Evolutionary conservation across 306 rosid species (phyloP), one percentile per base, ranked within the genome.

Genomic region (Albizia julibrissin): DNA sequence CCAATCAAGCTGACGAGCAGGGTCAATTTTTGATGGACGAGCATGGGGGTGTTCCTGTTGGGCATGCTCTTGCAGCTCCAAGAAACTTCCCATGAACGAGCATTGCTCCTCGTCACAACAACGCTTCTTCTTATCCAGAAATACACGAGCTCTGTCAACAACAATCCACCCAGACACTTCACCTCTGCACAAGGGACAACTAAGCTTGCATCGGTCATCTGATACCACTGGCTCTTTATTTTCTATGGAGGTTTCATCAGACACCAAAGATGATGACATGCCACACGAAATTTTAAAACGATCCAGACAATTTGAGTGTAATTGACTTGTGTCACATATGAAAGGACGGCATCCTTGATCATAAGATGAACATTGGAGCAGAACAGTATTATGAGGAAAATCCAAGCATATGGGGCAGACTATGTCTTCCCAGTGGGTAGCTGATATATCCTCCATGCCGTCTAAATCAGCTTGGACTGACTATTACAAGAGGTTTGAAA

Each of bases 1-100:
- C 99, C 99, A 95, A 78, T 95, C 99, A 62, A 95, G 98, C 88
- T 89, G 92, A 42, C 95, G 87, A 13, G 98, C 98, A 21, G 99
- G 99, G 84, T 95, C 99, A 24, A 95, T 92, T 80, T 89, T 89
- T 10, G 99, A 95, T 44, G 98, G 99, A 12, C 92, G 91, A 4
- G 98, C 90, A 84, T 91, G 92, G 54, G 99, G 99, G 80, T 95
- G 99, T 75, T 90, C 98, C 43, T 86, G 72, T 78, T 89, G 87
- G 79, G 95, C 99, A 87, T 95, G 99, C 4, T 85, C 80, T 69
- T 91, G 94, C 40, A 95, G 85, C 73, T 95, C 99, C 81, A 82
- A 76, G 84, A 87, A 95, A 26, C 97, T 89, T 77, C 99, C 99
- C 86, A 16, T 85, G 79, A 93, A 95, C 6, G 37, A 76, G 83